These are phyloP conservation scores for Candida mattraensis DNA, from an alignment of 805 yeast genomes.

Conservation along the genomic window DNA sequence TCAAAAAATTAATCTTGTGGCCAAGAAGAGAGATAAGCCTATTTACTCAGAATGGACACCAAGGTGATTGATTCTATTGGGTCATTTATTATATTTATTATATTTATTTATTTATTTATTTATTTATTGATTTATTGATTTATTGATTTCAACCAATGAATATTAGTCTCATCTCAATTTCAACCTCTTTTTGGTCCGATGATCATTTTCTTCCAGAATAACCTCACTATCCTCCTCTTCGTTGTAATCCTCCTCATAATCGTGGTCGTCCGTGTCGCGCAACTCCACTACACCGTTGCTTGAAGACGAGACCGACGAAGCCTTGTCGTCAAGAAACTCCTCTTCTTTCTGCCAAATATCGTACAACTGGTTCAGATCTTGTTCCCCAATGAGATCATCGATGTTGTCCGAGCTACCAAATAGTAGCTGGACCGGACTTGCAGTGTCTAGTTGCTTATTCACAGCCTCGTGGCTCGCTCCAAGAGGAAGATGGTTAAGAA, in stretches of 20 bases:
- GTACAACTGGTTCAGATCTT: conserved; percentile 11
- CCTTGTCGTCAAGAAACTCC: conserved; percentile 12
- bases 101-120: conserved; percentile 9
- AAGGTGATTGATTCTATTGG: conserved; percentile 1
- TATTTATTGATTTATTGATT: not conserved
- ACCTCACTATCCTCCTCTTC: conserved; percentile 17
- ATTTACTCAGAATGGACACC: conserved; percentile 14
- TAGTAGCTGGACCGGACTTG: conserved; percentile 15
- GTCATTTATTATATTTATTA: conserved; percentile 7
- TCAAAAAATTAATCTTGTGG: conserved; percentile 27
- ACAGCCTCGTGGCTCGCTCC: conserved; percentile 11
- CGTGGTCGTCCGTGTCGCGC: conserved; percentile 6
- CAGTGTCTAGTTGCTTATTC: conserved; percentile 9
- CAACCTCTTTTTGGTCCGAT: conserved; percentile 1
- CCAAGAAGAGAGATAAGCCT: conserved; percentile 34
- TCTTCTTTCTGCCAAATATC: conserved; percentile 19
- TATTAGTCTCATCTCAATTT: conserved; percentile 1
- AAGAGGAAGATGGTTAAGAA: conserved; percentile 15
- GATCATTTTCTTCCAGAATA: conserved; percentile 15
- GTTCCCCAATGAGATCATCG: conserved; percentile 9
- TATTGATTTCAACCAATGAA: too few species aligned
- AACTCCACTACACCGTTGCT: conserved; percentile 5
- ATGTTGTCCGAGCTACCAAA: conserved; percentile 14
- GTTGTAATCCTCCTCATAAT: conserved; percentile 18
- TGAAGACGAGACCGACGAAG: too few species aligned